Percentiles rank a stretch among this genome's conserved stretches.
Evolutionary conservation across 2,329 filamentous ascomycete genomes (phyloP).

Genomic region (Fusarium haematococcum): DNA sequence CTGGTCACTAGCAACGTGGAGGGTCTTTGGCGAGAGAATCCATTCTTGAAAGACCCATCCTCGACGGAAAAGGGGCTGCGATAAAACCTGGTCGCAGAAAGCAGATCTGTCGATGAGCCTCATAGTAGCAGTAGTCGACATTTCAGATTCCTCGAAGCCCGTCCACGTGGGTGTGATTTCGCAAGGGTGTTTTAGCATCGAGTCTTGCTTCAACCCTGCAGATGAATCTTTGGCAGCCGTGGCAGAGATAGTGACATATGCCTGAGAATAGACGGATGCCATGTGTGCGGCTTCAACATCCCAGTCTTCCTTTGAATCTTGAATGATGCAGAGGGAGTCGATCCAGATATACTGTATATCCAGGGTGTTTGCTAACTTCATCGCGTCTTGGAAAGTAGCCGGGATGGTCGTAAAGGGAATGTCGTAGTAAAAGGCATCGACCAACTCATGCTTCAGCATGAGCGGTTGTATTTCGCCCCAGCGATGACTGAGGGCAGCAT

Average conservation of each 20-base stretch:
- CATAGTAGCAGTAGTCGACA: slow-evolving; percentile 10
- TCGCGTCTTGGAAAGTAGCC: slow-evolving; percentile 30
- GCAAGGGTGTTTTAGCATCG: slow-evolving; percentile 27
- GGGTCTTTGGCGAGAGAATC: slow-evolving; percentile 31
- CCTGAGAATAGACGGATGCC: slow-evolving; percentile 34
- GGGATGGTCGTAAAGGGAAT: slow-evolving; percentile 26
- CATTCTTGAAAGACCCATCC: slow-evolving; percentile 37
- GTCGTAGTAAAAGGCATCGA: background rate
- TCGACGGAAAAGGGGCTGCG: slow-evolving; percentile 28
- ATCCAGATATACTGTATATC: slow-evolving; percentile 33
- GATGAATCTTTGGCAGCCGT: slow-evolving; percentile 28
- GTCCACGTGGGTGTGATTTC: slow-evolving; percentile 25
- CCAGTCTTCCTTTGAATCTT: slow-evolving; percentile 37
- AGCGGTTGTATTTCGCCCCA: slow-evolving; percentile 29
- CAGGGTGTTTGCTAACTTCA: slow-evolving; percentile 12
- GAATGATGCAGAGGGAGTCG: slow-evolving; percentile 35
- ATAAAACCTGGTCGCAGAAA: slow-evolving; percentile 31
- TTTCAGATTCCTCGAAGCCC: slow-evolving; percentile 11
- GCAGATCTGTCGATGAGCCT: slow-evolving; percentile 23
- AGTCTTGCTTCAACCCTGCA: slow-evolving; percentile 22
- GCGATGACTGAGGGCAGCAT: slow-evolving; percentile 33
- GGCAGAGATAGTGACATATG: slow-evolving; percentile 29
- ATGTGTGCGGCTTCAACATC: slow-evolving; percentile 28
- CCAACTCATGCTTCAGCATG: slow-evolving; percentile 4
- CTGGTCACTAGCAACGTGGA: slow-evolving; percentile 31